Evolutionary conservation across 176 grass and related monocot species (phyloP).

Genomic region (Saccharum spontaneum): DNA sequence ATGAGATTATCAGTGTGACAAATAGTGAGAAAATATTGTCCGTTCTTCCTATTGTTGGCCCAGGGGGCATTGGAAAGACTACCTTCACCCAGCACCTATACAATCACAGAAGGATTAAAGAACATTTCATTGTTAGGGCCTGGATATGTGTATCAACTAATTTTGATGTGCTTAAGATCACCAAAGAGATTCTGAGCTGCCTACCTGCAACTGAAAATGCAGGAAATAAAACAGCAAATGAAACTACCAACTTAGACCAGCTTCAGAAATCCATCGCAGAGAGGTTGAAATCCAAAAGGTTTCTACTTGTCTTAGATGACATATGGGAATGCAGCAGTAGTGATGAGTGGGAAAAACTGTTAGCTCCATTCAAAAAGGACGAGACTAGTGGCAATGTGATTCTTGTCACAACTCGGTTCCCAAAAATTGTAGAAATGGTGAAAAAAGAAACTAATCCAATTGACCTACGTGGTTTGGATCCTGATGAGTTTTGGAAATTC

Average conservation of each 20-base stretch:
- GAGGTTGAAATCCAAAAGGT: conserved; percentile 11
- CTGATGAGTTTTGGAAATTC: neutral
- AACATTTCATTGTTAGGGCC: neutral
- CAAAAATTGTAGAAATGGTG: neutral
- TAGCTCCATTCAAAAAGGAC: neutral
- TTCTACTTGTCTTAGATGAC: conserved; percentile 36
- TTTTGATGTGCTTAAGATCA: conserved; percentile 34
- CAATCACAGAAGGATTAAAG: neutral
- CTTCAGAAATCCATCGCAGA: neutral
- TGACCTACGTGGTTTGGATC: neutral
- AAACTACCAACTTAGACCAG: neutral
- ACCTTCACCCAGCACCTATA: conserved; percentile 33
- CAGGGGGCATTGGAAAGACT: conserved; percentile 50
- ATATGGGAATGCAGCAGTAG: conserved; percentile 6
- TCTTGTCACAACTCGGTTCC: conserved; percentile 24
- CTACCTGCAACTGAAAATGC: neutral
- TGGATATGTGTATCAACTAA: conserved; percentile 41
- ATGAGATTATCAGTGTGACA: neutral
- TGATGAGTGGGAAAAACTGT: neutral
- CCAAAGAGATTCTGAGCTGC: conserved; percentile 8
- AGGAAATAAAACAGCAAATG: too few species aligned
- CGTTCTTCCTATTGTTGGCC: conserved; percentile 43
- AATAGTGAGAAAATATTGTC: neutral
- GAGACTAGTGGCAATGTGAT: neutral
- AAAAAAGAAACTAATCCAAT: neutral